phyloP scores from a whole-genome alignment of 2,329 filamentous ascomycete genomes.

The Aureobasidium uvarum region DNA sequence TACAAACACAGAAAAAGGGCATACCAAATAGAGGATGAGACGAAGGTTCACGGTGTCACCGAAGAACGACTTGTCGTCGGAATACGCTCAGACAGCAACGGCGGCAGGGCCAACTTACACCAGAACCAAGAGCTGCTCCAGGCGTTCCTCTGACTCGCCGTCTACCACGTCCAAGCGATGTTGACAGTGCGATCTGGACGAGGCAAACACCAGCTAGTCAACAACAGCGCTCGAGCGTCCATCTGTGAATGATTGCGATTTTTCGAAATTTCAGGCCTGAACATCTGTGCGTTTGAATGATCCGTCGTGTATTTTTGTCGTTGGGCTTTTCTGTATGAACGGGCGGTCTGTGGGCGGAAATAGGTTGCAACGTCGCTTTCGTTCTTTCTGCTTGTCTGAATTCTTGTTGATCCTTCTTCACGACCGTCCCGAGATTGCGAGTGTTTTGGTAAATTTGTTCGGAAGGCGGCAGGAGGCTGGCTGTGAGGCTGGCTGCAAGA shows the following conservation, averaged over 20 bases:
- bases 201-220: neutral
- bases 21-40: neutral
- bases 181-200: conserved; percentile 15
- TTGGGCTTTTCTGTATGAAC: neutral
- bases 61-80: conserved; percentile 10
- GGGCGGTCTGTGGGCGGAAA: conserved; percentile 1
- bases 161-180: neutral
- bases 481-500: neutral
- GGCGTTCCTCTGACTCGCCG: conserved; percentile 19
- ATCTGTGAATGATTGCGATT: neutral
- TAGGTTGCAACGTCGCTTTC: neutral
- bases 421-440: neutral
- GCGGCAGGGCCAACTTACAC: neutral
- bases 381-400: neutral
- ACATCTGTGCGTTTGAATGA: conserved; percentile 14
- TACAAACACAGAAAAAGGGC: neutral
- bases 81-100: conserved; percentile 19
- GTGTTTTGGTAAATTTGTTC: conserved; percentile 2
- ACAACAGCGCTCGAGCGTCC: neutral
- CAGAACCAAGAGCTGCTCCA: conserved; percentile 7
- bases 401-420: conserved; percentile 6
- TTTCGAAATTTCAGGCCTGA: conserved; percentile 1
- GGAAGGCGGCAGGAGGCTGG: neutral
- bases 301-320: neutral
- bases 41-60: neutral